Conservation (phyloP, 192 early-diverging fungal genomes). For the Dissophora globulifera region DNA sequence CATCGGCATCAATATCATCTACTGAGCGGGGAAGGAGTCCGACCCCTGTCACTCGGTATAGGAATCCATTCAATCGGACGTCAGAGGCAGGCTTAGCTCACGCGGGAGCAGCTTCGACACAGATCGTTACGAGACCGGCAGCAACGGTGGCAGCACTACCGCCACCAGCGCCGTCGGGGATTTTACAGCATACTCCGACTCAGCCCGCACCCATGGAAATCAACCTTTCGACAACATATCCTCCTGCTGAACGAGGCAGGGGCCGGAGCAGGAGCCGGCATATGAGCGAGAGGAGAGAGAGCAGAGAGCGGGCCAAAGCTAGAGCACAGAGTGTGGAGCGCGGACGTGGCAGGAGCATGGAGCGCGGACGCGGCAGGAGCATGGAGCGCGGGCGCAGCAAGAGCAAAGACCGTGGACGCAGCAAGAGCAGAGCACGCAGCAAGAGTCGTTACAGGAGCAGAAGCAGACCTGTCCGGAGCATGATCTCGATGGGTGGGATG, state of each 20-base stretch:
- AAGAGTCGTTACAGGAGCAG: conserved; percentile 20
- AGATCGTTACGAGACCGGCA: not conserved
- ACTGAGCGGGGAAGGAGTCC: conserved; percentile 9
- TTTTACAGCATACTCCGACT: too few relatives aligned
- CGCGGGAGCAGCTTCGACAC: not conserved
- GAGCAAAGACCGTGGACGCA: conserved; percentile 7
- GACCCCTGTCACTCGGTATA: not conserved
- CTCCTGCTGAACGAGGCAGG: not conserved
- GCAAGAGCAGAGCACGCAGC: conserved; percentile 10
- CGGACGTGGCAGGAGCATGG: not conserved
- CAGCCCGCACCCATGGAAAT: too few relatives aligned
- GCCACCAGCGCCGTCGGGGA: too few relatives aligned
- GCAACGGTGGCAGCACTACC: not conserved
- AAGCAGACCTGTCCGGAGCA: conserved; percentile 21
- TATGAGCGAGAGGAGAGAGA: conserved; percentile 1
- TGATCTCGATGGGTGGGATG: conserved; percentile 19
- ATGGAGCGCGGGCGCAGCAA: conserved; percentile 2
- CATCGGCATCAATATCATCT: not conserved
- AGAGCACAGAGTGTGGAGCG: not conserved
- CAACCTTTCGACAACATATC: too few relatives aligned
- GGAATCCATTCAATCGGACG: not conserved
- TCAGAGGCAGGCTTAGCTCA: not conserved
- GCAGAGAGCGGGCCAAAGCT: too few relatives aligned
- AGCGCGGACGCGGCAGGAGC: conserved; percentile 3
- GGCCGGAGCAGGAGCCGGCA: conserved; percentile 4